These are phyloP conservation scores for Metschnikowia aberdeeniae DNA, from an alignment of 805 yeast genomes.

Conservation along the genomic window DNA sequence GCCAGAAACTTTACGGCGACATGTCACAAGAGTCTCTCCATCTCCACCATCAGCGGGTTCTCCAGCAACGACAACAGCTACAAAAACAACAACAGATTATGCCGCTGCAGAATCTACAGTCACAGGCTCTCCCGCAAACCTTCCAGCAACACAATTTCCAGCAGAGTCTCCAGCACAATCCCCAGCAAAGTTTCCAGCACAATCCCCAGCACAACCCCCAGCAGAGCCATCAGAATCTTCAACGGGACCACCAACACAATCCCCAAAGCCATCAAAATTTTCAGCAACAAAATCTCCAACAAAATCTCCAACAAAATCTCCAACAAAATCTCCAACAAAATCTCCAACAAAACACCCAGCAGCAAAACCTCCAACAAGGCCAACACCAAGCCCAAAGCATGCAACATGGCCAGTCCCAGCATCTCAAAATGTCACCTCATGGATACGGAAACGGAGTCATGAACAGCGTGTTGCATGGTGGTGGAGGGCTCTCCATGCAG, in stretches of 20 bases:
- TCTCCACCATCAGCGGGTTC: conserved; percentile 9
- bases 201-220: background rate
- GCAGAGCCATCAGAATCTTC: background rate
- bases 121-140: background rate
- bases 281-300: conserved; percentile 8
- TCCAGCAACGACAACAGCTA: conserved; percentile 10
- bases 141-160: background rate
- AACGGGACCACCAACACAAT: background rate
- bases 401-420: conserved; percentile 10
- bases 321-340: conserved; percentile 9
- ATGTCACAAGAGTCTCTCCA: conserved; percentile 7
- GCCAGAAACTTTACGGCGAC: background rate
- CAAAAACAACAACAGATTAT: conserved; percentile 6
- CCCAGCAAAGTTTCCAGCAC: background rate
- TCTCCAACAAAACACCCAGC: background rate
- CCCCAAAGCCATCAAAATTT: conserved; percentile 1
- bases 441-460: background rate
- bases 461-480: background rate
- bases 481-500: background rate
- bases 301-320: conserved; percentile 5
- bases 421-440: background rate
- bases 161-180: background rate
- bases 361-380: conserved; percentile 4
- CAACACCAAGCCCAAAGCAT: conserved; percentile 7
- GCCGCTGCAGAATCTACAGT: background rate